phyloP scores from a whole-genome alignment of 2,329 filamentous ascomycete genomes.

The Alternaria sp. region DNA sequence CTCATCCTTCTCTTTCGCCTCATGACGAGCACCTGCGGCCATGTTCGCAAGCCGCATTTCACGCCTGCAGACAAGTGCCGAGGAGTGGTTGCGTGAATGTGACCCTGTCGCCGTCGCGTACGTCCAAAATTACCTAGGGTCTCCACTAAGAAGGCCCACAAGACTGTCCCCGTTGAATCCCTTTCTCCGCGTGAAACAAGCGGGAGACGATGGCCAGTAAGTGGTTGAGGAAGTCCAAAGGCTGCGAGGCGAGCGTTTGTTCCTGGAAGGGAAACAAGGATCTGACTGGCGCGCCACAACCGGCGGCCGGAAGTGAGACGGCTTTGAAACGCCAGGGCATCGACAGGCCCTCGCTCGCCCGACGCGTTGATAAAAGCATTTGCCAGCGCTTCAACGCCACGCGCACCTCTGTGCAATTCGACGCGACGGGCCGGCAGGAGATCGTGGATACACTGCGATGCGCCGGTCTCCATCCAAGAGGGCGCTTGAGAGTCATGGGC shows the following conservation, averaged over 20 bases:
- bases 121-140: conserved; percentile 33
- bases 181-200: conserved; percentile 45
- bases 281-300: conserved; percentile 39
- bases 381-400: conserved; percentile 42
- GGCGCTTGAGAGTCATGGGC: conserved; percentile 17
- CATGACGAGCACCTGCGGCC: conserved; percentile 35
- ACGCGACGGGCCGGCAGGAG: conserved; percentile 39
- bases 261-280: conserved; percentile 28
- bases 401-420: conserved; percentile 25
- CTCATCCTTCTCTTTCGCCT: conserved; percentile 37
- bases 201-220: conserved; percentile 38
- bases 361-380: conserved; percentile 18
- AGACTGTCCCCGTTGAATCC: conserved; percentile 29
- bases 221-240: conserved; percentile 33
- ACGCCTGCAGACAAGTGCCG: conserved; percentile 27
- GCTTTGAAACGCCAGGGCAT: conserved; percentile 21
- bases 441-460: conserved; percentile 29
- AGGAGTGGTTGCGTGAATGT: conserved; percentile 38
- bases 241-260: conserved; percentile 39
- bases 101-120: conserved; percentile 35
- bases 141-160: conserved; percentile 33
- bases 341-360: conserved; percentile 35
- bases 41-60: conserved; percentile 35
- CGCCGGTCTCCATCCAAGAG: conserved; percentile 11
- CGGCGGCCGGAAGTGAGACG: conserved; percentile 35